phyloP scores from a whole-genome alignment of 441 rosid genomes.

The Aquilaria agallochum region DNA sequence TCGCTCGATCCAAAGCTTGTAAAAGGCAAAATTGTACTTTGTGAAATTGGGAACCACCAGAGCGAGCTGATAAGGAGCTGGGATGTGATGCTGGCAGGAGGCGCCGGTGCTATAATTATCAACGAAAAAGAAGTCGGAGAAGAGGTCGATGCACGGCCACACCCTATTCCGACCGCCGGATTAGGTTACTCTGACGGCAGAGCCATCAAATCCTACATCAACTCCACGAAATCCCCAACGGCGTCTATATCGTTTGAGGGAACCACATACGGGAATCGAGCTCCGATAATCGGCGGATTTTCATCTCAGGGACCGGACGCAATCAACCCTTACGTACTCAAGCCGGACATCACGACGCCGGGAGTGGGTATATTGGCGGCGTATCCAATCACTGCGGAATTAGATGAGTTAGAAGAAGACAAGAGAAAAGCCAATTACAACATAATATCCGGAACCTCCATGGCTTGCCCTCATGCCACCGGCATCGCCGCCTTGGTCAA shows the following conservation, averaged over 20 bases:
- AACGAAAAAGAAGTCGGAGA: slow-evolving; percentile 5
- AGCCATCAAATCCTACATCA: slow-evolving; percentile 15
- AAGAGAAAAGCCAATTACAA: slow-evolving; percentile 28
- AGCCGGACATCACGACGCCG: slow-evolving; percentile 40
- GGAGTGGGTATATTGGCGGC: slow-evolving; percentile 39
- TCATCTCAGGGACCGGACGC: slow-evolving; percentile 53
- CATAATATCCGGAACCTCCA: slow-evolving; percentile 50
- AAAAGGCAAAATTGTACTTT: slow-evolving; percentile 30
- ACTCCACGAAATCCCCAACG: slow-evolving; percentile 17
- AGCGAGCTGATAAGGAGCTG: too few relatives aligned
- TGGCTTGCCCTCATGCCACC: slow-evolving; percentile 51
- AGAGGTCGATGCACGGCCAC: background rate
- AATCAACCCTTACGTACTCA: slow-evolving; percentile 35
- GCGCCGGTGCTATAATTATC: slow-evolving; percentile 18
- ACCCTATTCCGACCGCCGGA: slow-evolving; percentile 22
- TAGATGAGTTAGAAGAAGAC: slow-evolving; percentile 3
- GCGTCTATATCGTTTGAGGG: background rate
- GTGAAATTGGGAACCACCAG: background rate
- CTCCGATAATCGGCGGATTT: slow-evolving; percentile 35
- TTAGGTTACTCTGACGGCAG: slow-evolving; percentile 11
- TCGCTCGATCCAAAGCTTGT: slow-evolving; percentile 18
- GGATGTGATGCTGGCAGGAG: background rate
- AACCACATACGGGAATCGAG: slow-evolving; percentile 20
- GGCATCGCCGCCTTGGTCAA: slow-evolving; percentile 51
- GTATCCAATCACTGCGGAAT: slow-evolving; percentile 15